A percentile compares a stretch with the other conserved stretches of the same genome.
Evolutionary conservation across 768 basidiomycete species (phyloP).

Genomic region (Tricholoma hemisulphureum): DNA sequence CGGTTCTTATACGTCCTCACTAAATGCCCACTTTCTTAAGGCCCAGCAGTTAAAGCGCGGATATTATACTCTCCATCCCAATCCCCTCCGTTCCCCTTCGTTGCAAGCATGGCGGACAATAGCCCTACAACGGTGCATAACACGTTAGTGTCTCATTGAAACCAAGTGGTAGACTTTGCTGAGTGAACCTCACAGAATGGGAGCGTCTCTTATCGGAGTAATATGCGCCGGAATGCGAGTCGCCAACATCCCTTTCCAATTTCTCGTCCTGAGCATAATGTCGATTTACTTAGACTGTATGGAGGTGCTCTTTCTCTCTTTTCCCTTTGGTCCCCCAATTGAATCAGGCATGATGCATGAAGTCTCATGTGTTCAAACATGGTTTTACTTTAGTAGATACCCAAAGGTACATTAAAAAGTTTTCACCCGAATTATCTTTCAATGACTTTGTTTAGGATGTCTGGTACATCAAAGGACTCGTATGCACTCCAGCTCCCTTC

Average conservation of each 20-base stretch:
- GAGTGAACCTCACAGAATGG: conserved; percentile 36
- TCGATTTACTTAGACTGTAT: conserved; percentile 39
- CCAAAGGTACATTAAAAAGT: conserved; percentile 27
- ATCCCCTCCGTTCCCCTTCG: conserved; percentile 1
- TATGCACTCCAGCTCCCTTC: conserved; percentile 22
- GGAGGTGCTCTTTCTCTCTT: conserved; percentile 40
- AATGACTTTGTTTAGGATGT: conserved; percentile 32
- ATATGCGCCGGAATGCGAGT: conserved; percentile 47
- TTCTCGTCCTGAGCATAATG: background rate
- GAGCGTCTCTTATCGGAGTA: conserved; percentile 50
- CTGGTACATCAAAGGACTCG: conserved; percentile 53
- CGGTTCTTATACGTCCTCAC: conserved; percentile 20
- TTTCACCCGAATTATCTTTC: background rate
- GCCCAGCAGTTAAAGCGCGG: conserved; percentile 15
- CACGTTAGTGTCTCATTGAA: conserved; percentile 27
- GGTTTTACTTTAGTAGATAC: conserved; percentile 54
- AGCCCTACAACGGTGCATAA: conserved; percentile 29
- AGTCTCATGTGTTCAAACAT: conserved; percentile 59
- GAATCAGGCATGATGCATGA: conserved; percentile 3
- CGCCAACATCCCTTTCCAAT: background rate
- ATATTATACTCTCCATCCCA: conserved; percentile 14
- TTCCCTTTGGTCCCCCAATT: background rate
- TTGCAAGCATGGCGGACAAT: conserved; percentile 18
- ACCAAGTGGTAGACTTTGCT: background rate
- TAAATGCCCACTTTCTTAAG: conserved; percentile 26